Evolutionary conservation across 2,329 filamentous ascomycete genomes (phyloP).

Genomic region (Coleophoma eucalyptorum): DNA sequence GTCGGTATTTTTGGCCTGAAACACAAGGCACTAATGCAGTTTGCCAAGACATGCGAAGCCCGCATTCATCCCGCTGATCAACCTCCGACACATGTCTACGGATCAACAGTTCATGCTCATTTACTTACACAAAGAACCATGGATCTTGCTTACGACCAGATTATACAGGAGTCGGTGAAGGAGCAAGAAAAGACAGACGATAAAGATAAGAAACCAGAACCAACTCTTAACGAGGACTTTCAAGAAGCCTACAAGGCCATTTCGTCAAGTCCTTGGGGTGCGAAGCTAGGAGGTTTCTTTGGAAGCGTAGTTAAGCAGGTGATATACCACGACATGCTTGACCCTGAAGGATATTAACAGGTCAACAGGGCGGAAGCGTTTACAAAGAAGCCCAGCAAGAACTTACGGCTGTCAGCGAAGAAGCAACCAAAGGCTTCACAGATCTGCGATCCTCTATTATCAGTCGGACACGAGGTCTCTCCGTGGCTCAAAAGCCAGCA

Average conservation of each 20-base stretch:
- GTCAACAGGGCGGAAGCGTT: constrained; percentile 65
- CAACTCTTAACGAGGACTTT: constrained; percentile 78
- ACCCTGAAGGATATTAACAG: neutral
- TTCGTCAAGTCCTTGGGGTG: constrained; percentile 87
- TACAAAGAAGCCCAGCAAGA: constrained; percentile 88
- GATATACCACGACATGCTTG: constrained; percentile 20
- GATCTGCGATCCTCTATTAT: constrained; percentile 66
- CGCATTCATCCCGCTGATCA: neutral
- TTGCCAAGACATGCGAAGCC: no score
- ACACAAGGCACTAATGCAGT: no score
- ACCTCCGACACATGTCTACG: neutral
- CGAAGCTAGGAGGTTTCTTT: constrained; percentile 81
- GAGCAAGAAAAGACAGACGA: constrained; percentile 46
- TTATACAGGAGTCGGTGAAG: constrained; percentile 73
- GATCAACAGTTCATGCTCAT: neutral
- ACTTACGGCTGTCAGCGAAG: constrained; percentile 71
- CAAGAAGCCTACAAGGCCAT: constrained; percentile 96
- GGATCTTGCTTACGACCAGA: constrained; percentile 98
- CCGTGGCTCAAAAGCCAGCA: constrained; percentile 40
- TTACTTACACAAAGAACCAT: constrained; percentile 41
- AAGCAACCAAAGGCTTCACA: constrained; percentile 77
- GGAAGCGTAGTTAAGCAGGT: constrained; percentile 93
- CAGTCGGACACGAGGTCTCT: constrained; percentile 67
- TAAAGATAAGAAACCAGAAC: constrained; percentile 39
- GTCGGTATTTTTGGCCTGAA: no score